phyloP scores from a whole-genome alignment of 2,329 filamentous ascomycete species.

The Neocatenulostroma microsporum region DNA sequence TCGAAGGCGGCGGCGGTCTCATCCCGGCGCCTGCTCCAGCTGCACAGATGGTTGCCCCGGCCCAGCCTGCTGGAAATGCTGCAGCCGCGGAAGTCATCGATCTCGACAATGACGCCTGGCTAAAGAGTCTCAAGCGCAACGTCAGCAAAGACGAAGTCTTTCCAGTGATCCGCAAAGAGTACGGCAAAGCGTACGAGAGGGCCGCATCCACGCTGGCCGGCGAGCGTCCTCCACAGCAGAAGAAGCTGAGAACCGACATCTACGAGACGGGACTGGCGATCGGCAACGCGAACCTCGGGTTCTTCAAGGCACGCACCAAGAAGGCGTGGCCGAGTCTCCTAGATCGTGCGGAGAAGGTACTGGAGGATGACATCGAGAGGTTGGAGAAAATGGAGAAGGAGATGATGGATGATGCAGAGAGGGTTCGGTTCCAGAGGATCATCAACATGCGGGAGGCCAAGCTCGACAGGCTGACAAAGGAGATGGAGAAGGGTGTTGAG shows the following conservation, averaged over 20 bases:
- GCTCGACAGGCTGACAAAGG: background rate
- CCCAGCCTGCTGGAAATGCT: no score
- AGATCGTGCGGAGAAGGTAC: background rate
- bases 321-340: background rate
- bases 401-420: background rate
- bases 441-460: background rate
- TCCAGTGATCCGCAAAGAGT: no score
- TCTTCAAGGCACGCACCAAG: background rate
- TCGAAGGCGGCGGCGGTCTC: no score
- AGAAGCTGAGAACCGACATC: background rate
- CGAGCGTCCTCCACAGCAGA: no score
- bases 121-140: no score
- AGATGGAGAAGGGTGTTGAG: background rate
- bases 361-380: background rate
- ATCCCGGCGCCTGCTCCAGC: no score
- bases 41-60: no score
- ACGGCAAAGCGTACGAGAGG: no score
- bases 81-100: no score
- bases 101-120: no score
- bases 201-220: no score
- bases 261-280: background rate
- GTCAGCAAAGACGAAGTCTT: no score
- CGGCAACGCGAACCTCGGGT: background rate
- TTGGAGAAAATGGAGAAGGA: background rate
- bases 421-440: background rate